Percentiles rank a stretch among this genome's conserved stretches.
These are phyloP conservation scores for Fusarium udum DNA, from an alignment of 2,329 filamentous ascomycete genomes.

Conservation along the genomic window DNA sequence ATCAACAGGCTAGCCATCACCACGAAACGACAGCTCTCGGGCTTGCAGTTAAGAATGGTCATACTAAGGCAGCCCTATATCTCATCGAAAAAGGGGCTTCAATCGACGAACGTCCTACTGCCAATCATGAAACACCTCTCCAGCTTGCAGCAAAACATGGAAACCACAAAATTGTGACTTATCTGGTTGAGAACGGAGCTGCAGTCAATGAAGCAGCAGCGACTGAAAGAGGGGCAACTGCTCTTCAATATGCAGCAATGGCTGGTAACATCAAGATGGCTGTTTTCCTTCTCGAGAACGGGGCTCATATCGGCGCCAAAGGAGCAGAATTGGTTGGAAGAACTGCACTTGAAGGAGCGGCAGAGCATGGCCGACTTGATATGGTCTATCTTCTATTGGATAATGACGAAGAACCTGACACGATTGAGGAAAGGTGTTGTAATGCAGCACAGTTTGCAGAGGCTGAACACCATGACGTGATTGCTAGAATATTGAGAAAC, in stretches of 20 bases:
- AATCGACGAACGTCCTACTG: accelerated
- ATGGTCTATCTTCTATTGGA: slow-evolving; percentile 11
- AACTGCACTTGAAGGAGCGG: slow-evolving; percentile 2
- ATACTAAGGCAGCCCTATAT: accelerated
- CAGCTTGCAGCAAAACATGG: not conserved
- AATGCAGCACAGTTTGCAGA: not conserved
- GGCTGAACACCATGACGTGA: accelerated
- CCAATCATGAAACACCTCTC: accelerated
- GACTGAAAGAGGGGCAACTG: accelerated
- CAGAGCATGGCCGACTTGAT: slow-evolving; percentile 8
- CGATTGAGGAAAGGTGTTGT: not conserved
- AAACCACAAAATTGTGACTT: slow-evolving; percentile 14
- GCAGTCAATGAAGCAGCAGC: not conserved
- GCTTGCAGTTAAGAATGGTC: accelerated
- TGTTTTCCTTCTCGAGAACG: not conserved
- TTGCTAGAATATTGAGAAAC: not conserved
- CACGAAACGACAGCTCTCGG: accelerated
- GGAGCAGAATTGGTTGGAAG: accelerated
- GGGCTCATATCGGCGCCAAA: not conserved
- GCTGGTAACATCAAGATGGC: not conserved
- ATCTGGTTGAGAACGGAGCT: accelerated
- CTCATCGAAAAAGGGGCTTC: not conserved
- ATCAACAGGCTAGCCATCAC: accelerated
- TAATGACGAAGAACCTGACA: slow-evolving; percentile 1
- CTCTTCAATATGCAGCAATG: not conserved